Evolutionary conservation across 176 grass and related monocot species (phyloP), one percentile per base, ranked within the genome.

Genomic region (Bromus sterilis): DNA sequence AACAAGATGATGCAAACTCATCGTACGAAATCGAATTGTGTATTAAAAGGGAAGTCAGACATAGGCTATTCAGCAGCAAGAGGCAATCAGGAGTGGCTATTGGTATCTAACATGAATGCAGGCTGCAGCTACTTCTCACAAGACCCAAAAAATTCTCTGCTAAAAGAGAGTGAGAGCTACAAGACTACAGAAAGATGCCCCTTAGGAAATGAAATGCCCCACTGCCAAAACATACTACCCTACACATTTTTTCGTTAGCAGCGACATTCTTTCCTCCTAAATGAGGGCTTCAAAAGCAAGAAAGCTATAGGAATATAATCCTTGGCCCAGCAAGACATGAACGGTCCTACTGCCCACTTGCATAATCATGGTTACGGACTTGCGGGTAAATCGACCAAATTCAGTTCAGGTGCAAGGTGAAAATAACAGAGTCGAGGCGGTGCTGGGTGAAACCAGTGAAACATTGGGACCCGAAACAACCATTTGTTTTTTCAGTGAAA

Each of bases 231-330:
- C 24, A 28, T 85, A 53, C 71, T 85, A 53, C 71, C 46, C 63
- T 83, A 74, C 55, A 78, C 43, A 86, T 86, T 78, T 86, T 79
- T 78, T 77, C 15, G 41, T 68, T 82, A 86, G 83, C 79, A 82
- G 66, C n/a, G 51, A 18, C 71, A 51, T 61, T 66, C n/a, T 46
- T 83, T 78, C 71, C 63, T 78, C 78, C 78, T 73, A 66, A 78
- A 82, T 37, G 82, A 76, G 28, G 31, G 37, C 16, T 40, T 23
- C 42, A 20, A 73, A 80, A 75, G 48, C 46, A 84, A 25, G 70
- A 80, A 80, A 80, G 61, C 41, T 31, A 80, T 31, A 80, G n/a
- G 87, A 81, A 85, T 85, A 49, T 42, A 18, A 78, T 74, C 78
- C 79, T 74, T 66, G 66, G 79, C 62, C 70, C 79, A 79, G 78